These are phyloP conservation scores for Xylaria castorea DNA, from an alignment of 495 filamentous ascomycete genomes.

Conservation along the genomic window DNA sequence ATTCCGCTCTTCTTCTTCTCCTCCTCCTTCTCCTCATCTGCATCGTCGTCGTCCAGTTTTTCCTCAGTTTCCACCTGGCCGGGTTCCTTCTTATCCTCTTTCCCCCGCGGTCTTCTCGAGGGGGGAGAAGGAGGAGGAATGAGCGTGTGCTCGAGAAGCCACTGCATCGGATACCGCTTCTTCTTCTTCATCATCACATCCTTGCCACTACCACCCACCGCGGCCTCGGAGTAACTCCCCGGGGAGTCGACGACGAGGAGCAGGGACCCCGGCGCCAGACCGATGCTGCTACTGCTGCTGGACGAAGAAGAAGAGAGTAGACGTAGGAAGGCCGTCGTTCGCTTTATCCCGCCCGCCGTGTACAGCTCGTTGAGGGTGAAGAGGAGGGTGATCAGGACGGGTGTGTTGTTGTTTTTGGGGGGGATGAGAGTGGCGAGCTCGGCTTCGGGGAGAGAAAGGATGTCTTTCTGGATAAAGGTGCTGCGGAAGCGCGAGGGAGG, in stretches of 20 bases:
- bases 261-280: slow-evolving; percentile 63
- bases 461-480: slow-evolving; percentile 66
- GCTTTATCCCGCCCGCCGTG: slow-evolving; percentile 68
- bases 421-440: slow-evolving; percentile 46
- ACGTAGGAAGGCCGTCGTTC: slow-evolving; percentile 77
- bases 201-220: slow-evolving; percentile 55
- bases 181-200: slow-evolving; percentile 69
- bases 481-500: slow-evolving; percentile 45
- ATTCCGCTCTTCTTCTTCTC: not conserved
- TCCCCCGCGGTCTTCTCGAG: not conserved
- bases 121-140: slow-evolving; percentile 42
- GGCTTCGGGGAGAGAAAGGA: slow-evolving; percentile 58
- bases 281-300: too few species aligned
- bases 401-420: too few species aligned
- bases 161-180: slow-evolving; percentile 90
- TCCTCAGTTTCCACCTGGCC: slow-evolving; percentile 14
- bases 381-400: slow-evolving; percentile 75
- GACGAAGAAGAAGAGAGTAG: slow-evolving; percentile 58
- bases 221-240: slow-evolving; percentile 85
- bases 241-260: slow-evolving; percentile 92
- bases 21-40: slow-evolving; percentile 24
- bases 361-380: slow-evolving; percentile 99
- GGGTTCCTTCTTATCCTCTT: not conserved
- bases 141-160: slow-evolving; percentile 85
- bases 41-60: not conserved